Evolutionary conservation across 2,329 filamentous ascomycete genomes (phyloP), one percentile per base, ranked within the genome.

Genomic region (Paraconiothyrium brasiliense): DNA sequence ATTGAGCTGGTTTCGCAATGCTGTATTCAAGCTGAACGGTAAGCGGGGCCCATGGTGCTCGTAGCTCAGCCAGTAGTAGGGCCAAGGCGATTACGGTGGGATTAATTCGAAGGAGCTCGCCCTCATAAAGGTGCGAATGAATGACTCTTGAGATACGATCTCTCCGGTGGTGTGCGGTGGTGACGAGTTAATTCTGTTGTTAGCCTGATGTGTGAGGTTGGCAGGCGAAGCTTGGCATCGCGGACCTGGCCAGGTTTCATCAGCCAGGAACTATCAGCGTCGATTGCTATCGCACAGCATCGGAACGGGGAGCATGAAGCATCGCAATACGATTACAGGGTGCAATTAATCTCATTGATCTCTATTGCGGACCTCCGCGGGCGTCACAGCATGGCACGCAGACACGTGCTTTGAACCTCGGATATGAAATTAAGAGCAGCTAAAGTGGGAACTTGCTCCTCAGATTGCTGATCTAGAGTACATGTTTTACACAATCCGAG

Each of bases 401-500:
- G 67, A 66, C 67, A 60, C 71, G 50, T 68, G 64, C 56, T 59
- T 64, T 59, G 57, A 64, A 65, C 69, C 66, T 70, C 67, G 66
- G 66, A 61, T 69, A 66, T 61, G 65, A 67, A 68, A 70, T 71
- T 67, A 65, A 67, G 67, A 72, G 69, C 67, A 69, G 62, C 66
- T 71, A 70, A 73, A 73, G 72, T 76, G 75, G 74, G 75, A 77
- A 71, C 70, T 78, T 76, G 75, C 74, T 78, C 75, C 75, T 77
- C 75, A 77, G 75, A 77, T 78, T 77, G 75, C 69, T 73, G 72
- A 70, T 78, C 76, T 78, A 78, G 77, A 78, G 76, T 78, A 78
- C 76, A 78, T 78, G 76, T 78, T 78, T 78, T 78, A 78, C 75
- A 77, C 76, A 78, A 78, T 77, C 76, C 76, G 75, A 77, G 75